A percentile compares a stretch with the other conserved stretches of the same genome.
These are phyloP conservation scores for Neurospora terricola DNA, from an alignment of 495 filamentous ascomycete genomes.

Conservation along the genomic window DNA sequence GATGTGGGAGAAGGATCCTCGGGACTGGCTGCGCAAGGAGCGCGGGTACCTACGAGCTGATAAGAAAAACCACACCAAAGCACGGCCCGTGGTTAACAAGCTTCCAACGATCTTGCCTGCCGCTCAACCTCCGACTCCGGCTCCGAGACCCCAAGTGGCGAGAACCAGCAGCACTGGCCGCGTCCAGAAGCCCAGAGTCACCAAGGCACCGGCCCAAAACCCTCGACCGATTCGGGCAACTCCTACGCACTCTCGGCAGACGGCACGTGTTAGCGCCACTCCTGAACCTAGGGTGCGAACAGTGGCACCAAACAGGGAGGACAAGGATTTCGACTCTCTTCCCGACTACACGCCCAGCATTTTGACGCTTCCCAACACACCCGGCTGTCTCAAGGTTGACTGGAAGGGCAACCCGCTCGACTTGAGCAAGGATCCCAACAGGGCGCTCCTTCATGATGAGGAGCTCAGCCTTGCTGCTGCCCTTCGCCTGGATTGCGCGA, in stretches of 20 bases:
- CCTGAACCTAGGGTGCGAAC: slow-evolving; percentile 34
- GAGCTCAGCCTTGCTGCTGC: slow-evolving; percentile 71
- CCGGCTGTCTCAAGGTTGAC: slow-evolving; percentile 69
- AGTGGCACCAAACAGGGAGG: slow-evolving; percentile 56
- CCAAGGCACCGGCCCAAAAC: slow-evolving; percentile 12
- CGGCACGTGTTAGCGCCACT: slow-evolving; percentile 35
- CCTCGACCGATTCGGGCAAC: slow-evolving; percentile 25
- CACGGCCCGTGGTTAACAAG: slow-evolving; percentile 16
- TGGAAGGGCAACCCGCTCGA: slow-evolving; percentile 81
- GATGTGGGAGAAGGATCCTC: slow-evolving; percentile 48
- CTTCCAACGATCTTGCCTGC: slow-evolving; percentile 34
- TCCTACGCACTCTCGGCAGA: slow-evolving; percentile 9
- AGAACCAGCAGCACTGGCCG: slow-evolving; percentile 40
- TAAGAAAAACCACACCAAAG: slow-evolving; percentile 22
- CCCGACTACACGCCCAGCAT: slow-evolving; percentile 69
- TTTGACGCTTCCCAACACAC: slow-evolving; percentile 47
- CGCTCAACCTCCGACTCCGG: slow-evolving; percentile 24
- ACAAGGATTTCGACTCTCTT: slow-evolving; percentile 75
- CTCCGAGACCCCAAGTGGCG: slow-evolving; percentile 18
- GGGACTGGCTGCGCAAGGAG: slow-evolving; percentile 53
- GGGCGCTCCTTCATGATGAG: slow-evolving; percentile 63
- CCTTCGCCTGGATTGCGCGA: slow-evolving; percentile 77
- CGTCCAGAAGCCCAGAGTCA: slow-evolving; percentile 22
- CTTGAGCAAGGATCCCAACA: slow-evolving; percentile 68
- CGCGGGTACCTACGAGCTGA: slow-evolving; percentile 47